Evolutionary conservation across 805 yeast genomes (phyloP).

Genomic region (Wickerhamiella galacta): DNA sequence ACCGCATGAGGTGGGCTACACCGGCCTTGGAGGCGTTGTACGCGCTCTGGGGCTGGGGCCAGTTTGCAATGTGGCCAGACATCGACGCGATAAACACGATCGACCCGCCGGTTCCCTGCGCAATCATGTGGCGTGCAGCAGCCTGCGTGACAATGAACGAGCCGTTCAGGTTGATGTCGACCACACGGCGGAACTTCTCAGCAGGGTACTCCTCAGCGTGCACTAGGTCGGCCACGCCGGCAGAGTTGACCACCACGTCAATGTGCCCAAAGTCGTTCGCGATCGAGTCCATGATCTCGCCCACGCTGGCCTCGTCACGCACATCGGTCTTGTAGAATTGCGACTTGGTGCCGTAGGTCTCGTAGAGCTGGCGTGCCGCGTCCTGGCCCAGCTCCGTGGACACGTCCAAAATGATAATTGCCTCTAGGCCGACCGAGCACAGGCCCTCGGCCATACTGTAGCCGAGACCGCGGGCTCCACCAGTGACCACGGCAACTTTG

Average conservation of each 20-base stretch:
- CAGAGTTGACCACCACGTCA: constrained; percentile 43
- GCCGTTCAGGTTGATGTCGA: constrained; percentile 51
- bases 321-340: constrained; percentile 52
- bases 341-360: constrained; percentile 36
- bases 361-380: constrained; percentile 38
- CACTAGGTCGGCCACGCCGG: constrained; percentile 53
- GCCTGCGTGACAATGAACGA: constrained; percentile 50
- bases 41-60: constrained; percentile 56
- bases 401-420: constrained; percentile 38
- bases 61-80: constrained; percentile 56
- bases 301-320: constrained; percentile 34
- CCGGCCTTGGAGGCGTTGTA: constrained; percentile 63
- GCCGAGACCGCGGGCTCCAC: constrained; percentile 55
- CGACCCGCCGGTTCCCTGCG: constrained; percentile 37
- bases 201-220: constrained; percentile 56
- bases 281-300: constrained; percentile 34
- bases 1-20: constrained; percentile 46
- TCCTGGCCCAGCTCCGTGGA: constrained; percentile 45
- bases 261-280: constrained; percentile 38
- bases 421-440: constrained; percentile 36
- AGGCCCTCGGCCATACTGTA: constrained; percentile 45
- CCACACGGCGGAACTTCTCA: constrained; percentile 42
- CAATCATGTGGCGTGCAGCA: constrained; percentile 49
- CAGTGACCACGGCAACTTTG: constrained; percentile 45
- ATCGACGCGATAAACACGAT: constrained; percentile 51